Conservation (phyloP, 129 eudicot species). For the Erigeron canadensis region DNA sequence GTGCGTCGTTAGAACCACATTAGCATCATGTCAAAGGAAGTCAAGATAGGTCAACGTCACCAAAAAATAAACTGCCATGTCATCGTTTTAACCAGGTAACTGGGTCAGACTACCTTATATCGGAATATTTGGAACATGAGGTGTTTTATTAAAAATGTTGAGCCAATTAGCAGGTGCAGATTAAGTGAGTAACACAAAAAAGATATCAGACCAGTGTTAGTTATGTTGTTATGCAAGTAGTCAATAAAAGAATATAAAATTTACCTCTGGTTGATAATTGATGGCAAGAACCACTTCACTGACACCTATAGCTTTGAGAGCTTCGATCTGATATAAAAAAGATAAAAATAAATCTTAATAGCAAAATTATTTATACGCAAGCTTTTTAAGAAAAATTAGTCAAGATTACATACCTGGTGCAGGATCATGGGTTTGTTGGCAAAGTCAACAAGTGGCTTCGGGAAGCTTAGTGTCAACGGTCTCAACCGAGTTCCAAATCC, state of each 20-base stretch:
- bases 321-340: slow-evolving; percentile 66
- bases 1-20: too few relatives aligned
- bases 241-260: background rate
- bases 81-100: too few relatives aligned
- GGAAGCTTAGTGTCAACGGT: slow-evolving; percentile 72
- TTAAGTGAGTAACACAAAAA: background rate
- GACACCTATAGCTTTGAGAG: slow-evolving; percentile 88
- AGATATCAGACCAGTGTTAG: background rate
- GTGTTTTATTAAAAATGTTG: too few relatives aligned
- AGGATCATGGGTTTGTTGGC: slow-evolving; percentile 92
- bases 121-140: too few relatives aligned
- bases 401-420: slow-evolving; percentile 55
- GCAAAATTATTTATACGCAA: background rate
- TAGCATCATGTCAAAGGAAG: too few relatives aligned
- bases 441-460: slow-evolving; percentile 88
- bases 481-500: slow-evolving; percentile 94
- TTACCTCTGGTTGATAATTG: slow-evolving; percentile 96
- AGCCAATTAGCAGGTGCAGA: too few relatives aligned
- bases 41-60: too few relatives aligned
- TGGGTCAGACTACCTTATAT: too few relatives aligned
- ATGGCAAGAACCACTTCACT: slow-evolving; percentile 90
- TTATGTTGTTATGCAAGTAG: background rate
- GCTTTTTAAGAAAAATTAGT: background rate
- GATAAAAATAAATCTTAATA: background rate
- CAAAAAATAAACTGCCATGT: too few relatives aligned